A percentile compares a stretch with the other conserved stretches of the same genome.
Conservation (phyloP, 441 rosid species). For the Pelargonium australe region DNA sequence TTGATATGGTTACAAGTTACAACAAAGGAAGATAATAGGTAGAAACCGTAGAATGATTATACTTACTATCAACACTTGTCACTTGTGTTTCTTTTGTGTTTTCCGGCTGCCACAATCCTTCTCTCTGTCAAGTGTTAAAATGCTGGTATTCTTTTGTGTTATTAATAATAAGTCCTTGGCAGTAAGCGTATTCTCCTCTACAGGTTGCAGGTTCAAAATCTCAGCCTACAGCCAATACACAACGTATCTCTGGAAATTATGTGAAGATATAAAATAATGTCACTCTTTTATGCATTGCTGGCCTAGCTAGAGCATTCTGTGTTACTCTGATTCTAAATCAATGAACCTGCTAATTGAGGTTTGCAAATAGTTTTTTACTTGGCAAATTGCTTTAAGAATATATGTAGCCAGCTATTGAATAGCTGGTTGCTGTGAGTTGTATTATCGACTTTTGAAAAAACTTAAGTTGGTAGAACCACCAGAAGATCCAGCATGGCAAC, state of each 20-base stretch:
- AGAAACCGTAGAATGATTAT: slow-evolving; percentile 27
- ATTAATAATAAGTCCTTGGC: slow-evolving; percentile 16
- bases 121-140: too few relatives aligned
- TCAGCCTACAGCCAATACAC: slow-evolving; percentile 26
- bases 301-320: too few relatives aligned
- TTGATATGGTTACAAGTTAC: slow-evolving; percentile 20
- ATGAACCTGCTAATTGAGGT: neutral
- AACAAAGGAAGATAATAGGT: slow-evolving; percentile 30
- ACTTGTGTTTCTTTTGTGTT: too few relatives aligned
- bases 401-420: too few relatives aligned
- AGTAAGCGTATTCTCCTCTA: slow-evolving; percentile 22
- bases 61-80: slow-evolving; percentile 2
- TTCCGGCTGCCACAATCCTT: too few relatives aligned
- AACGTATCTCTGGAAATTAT: slow-evolving; percentile 24
- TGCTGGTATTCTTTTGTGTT: neutral
- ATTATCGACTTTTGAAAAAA: neutral
- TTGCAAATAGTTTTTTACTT: neutral
- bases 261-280: slow-evolving; percentile 28
- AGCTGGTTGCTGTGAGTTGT: too few relatives aligned
- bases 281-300: neutral
- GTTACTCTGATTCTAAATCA: too few relatives aligned
- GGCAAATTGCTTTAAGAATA: neutral
- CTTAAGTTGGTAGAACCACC: neutral
- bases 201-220: slow-evolving; percentile 31
- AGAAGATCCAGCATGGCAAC: neutral